phyloP scores from a whole-genome alignment of 129 eudicot genomes.

The Pseudognaphalium luteoalbum region DNA sequence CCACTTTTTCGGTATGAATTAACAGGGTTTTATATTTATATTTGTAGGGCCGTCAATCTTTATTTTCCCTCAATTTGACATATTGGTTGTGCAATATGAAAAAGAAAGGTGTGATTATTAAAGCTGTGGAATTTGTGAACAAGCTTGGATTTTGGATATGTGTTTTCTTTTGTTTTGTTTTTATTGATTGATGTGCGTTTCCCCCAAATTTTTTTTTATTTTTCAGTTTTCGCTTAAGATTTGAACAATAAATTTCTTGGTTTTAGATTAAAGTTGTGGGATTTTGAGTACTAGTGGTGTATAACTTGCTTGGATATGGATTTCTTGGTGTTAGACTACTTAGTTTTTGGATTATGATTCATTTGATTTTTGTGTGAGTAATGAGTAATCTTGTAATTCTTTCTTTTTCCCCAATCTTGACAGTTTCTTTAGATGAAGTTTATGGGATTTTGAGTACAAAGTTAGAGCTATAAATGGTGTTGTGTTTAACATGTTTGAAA shows the following conservation, averaged over 20 bases:
- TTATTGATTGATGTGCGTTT: constrained; percentile 13
- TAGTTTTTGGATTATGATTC: background rate
- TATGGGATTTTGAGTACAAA: constrained; percentile 13
- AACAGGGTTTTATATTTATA: background rate
- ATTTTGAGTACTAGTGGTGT: constrained; percentile 8
- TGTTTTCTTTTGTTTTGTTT: background rate
- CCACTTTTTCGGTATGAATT: constrained; percentile 21
- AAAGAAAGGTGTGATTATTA: constrained; percentile 6
- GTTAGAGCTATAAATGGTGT: constrained; percentile 26
- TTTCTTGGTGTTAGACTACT: background rate
- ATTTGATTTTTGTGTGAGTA: background rate
- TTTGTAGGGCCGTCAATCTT: constrained; percentile 1
- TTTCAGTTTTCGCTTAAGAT: constrained; percentile 19
- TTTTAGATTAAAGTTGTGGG: constrained; percentile 8
- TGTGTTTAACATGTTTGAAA: constrained; percentile 38
- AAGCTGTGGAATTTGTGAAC: constrained; percentile 23
- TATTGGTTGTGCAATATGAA: constrained; percentile 29
- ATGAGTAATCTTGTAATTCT: background rate
- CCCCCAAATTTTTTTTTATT: background rate
- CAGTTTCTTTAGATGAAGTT: constrained; percentile 22
- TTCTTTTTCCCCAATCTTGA: constrained; percentile 19
- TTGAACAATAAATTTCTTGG: background rate
- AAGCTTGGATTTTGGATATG: constrained; percentile 29
- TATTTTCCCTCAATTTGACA: constrained; percentile 23
- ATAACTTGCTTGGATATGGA: constrained; percentile 3